These are phyloP conservation scores for Salvia hispanica DNA, from an alignment of 257 asterid species.

Conservation along the genomic window DNA sequence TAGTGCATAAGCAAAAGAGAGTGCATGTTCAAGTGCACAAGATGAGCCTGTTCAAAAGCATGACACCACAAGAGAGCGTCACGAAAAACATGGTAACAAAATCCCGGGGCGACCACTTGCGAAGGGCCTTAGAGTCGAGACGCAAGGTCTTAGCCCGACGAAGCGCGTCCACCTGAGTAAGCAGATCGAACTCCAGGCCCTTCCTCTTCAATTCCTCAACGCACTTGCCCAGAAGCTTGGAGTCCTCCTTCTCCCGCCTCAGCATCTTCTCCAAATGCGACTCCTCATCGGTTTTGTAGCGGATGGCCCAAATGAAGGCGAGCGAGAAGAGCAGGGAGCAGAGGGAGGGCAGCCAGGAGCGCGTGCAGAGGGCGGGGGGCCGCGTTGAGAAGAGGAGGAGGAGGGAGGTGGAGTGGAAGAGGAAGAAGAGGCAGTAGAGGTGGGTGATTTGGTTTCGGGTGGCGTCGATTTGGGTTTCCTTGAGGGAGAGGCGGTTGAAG, in stretches of 20 bases:
- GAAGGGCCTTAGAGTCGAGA: conserved; percentile 55
- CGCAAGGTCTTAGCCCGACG: conserved; percentile 91
- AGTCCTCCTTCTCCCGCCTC: conserved; percentile 81
- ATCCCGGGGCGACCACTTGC: conserved; percentile 81
- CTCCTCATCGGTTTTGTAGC: conserved; percentile 42
- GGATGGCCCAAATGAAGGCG: conserved; percentile 37
- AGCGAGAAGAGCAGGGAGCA: conserved; percentile 28
- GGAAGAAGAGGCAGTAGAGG: conserved; percentile 83
- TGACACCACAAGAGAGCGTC: conserved; percentile 59
- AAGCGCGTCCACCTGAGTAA: conserved; percentile 88
- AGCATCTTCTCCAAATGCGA: conserved; percentile 67
- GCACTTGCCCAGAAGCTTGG: conserved; percentile 63
- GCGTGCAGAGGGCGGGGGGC: conserved; percentile 20
- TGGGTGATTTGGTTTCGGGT: conserved; percentile 70
- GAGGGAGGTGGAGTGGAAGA: conserved; percentile 81
- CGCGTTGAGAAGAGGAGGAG: conserved; percentile 68
- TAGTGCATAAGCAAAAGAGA: conserved; percentile 15
- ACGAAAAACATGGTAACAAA: conserved; percentile 68
- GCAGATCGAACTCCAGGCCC: conserved; percentile 78
- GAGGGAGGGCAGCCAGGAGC: conserved; percentile 36
- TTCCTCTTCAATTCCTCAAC: conserved; percentile 87
- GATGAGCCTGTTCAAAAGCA: conserved; percentile 63
- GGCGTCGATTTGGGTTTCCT: conserved; percentile 74
- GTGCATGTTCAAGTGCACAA: conserved; percentile 50
- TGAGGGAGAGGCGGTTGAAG: conserved; percentile 72